These are phyloP conservation scores for Quercus alba DNA, from an alignment of 306 rosid species.

Conservation along the genomic window DNA sequence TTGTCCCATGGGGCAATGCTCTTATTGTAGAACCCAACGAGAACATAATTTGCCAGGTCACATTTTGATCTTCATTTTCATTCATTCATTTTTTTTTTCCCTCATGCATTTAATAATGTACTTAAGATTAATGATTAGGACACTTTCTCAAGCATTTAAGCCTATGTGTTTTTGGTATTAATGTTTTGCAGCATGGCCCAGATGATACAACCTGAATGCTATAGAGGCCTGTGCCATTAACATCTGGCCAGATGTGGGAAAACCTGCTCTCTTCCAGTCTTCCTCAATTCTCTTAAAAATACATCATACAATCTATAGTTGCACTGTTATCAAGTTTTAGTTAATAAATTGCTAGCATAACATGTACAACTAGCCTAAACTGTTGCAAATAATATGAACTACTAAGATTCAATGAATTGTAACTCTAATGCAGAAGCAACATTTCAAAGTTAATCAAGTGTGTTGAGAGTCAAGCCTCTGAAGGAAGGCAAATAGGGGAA, in stretches of 20 bases:
- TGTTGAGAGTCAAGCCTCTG: neutral
- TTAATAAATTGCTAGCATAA: neutral
- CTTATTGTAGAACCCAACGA: neutral
- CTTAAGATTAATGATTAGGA: too few species aligned
- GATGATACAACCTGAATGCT: neutral
- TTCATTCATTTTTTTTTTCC: neutral
- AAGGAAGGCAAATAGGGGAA: neutral
- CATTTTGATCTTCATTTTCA: neutral
- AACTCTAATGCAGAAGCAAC: neutral
- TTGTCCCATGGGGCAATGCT: conserved; percentile 1
- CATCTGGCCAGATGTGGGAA: neutral
- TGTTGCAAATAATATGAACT: neutral
- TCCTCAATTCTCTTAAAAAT: neutral
- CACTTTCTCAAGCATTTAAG: too few species aligned
- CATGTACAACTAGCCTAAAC: neutral
- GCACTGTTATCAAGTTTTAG: neutral
- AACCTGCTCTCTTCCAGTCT: neutral
- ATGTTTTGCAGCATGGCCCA: conserved; percentile 2
- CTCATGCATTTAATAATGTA: neutral
- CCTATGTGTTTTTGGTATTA: neutral
- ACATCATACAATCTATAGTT: neutral
- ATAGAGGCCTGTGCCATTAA: neutral
- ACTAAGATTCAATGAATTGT: neutral
- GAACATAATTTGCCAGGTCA: conserved; percentile 2
- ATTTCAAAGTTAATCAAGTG: neutral